Evolutionary conservation across 768 basidiomycete species (phyloP), one percentile per base, ranked within the genome.

Genomic region (Termitomyces sp.): DNA sequence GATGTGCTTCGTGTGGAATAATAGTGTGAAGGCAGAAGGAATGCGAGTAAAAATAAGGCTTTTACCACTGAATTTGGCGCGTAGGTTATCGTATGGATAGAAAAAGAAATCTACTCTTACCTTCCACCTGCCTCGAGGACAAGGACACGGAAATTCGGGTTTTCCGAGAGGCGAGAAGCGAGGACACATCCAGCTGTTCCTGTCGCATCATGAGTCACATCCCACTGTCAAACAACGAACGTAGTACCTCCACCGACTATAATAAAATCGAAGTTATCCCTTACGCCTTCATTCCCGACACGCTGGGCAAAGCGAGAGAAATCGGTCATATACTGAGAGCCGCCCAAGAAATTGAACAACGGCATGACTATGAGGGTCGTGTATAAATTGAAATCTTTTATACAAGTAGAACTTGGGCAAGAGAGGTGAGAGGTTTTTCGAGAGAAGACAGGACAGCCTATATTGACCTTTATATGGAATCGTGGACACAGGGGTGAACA

Each of bases 161-260:
- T 74, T 67, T 87, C 85, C 6, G 76, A 79, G 9, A 87, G 67
- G 16, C 85, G 76, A 3, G 83, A 72, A 13, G 84, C 85, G 9
- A 86, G 72, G 9, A 80, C 84, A 63, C 83, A 85, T 12, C 85
- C 85, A 2, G 84, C 76, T 10, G 83, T 86, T 9, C 85, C 84
- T 81, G 24, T 24, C 16, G 18, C 1, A 34, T 36, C 4, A 24
- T 59, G 34, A 60, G 46, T 20, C 16, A 44, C 27, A 16, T 18
- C 8, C n/a, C 24, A 27, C 4, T 39, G 22, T 13, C 2, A 31
- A 34, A 26, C 27, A 39, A 1, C 27, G 32, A 31, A 20, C 16
- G 37, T 24, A 46, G 18, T 55, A 80, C 83, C 83, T 74, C 83
- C 83, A 4, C 83, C 83, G 42, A 82, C 72, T 54, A 84, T 69